Percentiles rank a stretch among this genome's conserved stretches.
These are phyloP conservation scores for Sclerotinia nivalis DNA, from an alignment of 2,329 filamentous ascomycete species.

Conservation along the genomic window DNA sequence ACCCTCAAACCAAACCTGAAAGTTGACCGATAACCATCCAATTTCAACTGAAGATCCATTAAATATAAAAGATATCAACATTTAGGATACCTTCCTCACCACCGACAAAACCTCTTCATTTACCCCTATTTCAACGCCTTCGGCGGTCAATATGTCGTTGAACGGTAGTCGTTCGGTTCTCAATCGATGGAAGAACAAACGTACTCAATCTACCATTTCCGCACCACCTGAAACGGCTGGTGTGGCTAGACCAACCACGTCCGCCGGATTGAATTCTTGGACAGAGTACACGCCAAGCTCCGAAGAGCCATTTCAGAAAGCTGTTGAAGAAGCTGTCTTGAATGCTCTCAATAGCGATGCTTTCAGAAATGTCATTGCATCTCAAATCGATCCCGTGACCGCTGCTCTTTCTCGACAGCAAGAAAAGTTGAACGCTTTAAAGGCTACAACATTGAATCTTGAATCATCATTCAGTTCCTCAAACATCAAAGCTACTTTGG, in stretches of 20 bases:
- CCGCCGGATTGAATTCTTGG: constrained; percentile 21
- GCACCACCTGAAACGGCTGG: constrained; percentile 17
- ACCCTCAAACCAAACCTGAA: constrained; percentile 14
- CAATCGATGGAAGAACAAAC: constrained; percentile 32
- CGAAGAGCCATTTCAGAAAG: constrained; percentile 28
- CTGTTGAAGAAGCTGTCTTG: constrained; percentile 31
- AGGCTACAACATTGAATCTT: constrained; percentile 31
- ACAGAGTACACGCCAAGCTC: constrained; percentile 24
- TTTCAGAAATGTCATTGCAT: constrained; percentile 32
- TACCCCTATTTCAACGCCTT: background rate
- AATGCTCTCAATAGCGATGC: constrained; percentile 31
- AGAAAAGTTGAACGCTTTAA: constrained; percentile 33
- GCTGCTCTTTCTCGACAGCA: constrained; percentile 28
- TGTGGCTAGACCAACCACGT: constrained; percentile 26
- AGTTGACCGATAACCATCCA: constrained; percentile 3
- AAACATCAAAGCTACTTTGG: constrained; percentile 25
- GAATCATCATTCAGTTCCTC: constrained; percentile 29
- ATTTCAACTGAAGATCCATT: background rate
- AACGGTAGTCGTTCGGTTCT: constrained; percentile 26
- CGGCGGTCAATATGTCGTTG: constrained; percentile 25
- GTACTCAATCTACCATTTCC: constrained; percentile 25
- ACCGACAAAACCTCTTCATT: background rate
- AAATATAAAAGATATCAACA: background rate
- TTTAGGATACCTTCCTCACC: background rate
- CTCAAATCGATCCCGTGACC: constrained; percentile 30